phyloP scores from a whole-genome alignment of 2,329 filamentous ascomycete genomes.

The Pseudopithomyces maydicus region DNA sequence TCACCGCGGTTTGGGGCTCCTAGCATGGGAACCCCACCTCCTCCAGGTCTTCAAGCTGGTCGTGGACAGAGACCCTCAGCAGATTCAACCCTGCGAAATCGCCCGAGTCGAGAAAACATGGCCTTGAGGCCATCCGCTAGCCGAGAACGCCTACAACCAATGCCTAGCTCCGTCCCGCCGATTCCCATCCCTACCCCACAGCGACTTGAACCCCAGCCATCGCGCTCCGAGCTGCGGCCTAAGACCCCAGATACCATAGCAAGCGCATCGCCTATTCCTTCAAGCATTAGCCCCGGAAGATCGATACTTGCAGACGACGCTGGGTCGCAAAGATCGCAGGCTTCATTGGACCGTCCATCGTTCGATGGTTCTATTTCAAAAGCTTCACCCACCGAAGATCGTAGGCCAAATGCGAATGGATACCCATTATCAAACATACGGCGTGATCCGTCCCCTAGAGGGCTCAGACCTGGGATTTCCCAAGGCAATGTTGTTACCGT shows the following conservation, averaged over 20 bases:
- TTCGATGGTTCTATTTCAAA: conserved; percentile 26
- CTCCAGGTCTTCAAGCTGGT: conserved; percentile 23
- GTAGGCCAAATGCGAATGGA: conserved; percentile 39
- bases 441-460: conserved; percentile 39
- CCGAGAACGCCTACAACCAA: conserved; percentile 35
- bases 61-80: conserved; percentile 39
- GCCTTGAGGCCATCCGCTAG: conserved; percentile 35
- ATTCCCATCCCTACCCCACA: conserved; percentile 36
- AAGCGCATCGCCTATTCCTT: conserved; percentile 21
- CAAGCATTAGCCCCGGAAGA: conserved; percentile 33
- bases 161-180: conserved; percentile 21
- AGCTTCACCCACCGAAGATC: conserved; percentile 29
- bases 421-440: conserved; percentile 25
- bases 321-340: conserved; percentile 34
- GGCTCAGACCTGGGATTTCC: conserved; percentile 40
- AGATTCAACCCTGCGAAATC: conserved; percentile 39
- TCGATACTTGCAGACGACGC: conserved; percentile 35
- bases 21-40: conserved; percentile 27
- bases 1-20: conserved; percentile 10
- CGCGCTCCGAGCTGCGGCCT: conserved; percentile 45
- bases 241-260: conserved; percentile 36
- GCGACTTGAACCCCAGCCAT: conserved; percentile 48
- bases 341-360: conserved; percentile 32
- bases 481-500: conserved; percentile 43
- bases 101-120: conserved; percentile 44